Base-by-base conservation (phyloP, 352 stramenopile genomes). In the Phytopythium cucurbitacearum region DNA sequence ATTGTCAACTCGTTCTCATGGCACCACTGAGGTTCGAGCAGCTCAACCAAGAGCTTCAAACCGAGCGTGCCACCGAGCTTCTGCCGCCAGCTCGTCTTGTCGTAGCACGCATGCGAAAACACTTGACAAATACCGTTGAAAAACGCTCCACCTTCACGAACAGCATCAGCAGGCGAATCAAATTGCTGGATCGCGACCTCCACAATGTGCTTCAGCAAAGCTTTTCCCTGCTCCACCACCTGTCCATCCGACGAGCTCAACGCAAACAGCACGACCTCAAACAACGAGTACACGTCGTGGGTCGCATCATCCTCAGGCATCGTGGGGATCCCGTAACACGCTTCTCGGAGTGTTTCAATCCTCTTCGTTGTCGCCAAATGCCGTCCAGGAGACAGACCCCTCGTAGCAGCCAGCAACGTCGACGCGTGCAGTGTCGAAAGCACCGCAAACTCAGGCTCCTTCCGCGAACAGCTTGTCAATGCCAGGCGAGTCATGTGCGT, bases 1-100 rank as follows among this genome's bases (percentile, higher is more conserved):
- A 96, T 91, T 28, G 68, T 83, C 4, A 95, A 64, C 51, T 95
- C 80, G 53, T 95, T 95, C 64, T 94, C 84, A 47, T 91, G 85
- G 50, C 78, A 90, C 78, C 87, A 96, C 33, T 87, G 72, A 39
- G 77, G 59, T 28, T 71, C 76, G 28, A 96, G 57, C 8, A 62
- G 39, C 34, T 91, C 69, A 28, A 94, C 75, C 10, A 96, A 71
- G 40, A 85, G 60, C 21, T 72, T 59, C 10, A 96, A 59, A 4
- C 84, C 86, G 35, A 78, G 69, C n/a, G 79, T 76, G 50, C 83
- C 84, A 5, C 85, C 86, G 7, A 94, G 65, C 53, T 95, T 96
- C 40, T 80, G 67, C 7, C 85, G 77, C 87, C 87, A 96, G 36
- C 74, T 90, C 36, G 62, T 73, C 60, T 94, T 95, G 58, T 95